Conservation (phyloP, 768 basidiomycete species). For the Boletus insuetus region DNA sequence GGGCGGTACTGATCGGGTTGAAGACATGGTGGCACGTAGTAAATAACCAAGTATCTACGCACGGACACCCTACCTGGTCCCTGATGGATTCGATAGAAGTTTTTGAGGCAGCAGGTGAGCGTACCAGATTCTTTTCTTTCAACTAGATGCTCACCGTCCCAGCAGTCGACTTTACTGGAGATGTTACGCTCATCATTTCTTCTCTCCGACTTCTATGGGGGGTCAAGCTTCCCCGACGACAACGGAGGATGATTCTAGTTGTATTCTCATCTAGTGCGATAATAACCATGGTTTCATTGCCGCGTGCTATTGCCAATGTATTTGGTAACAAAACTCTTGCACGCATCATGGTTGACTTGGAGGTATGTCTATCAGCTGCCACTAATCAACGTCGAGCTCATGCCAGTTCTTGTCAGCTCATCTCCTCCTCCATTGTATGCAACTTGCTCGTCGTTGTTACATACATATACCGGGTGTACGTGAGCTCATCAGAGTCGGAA, state of each 20-base stretch:
- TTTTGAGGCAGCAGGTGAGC: conserved; percentile 7
- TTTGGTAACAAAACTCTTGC: not conserved
- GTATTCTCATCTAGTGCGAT: conserved; percentile 11
- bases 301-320: not conserved
- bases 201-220: conserved; percentile 14
- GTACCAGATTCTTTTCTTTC: not conserved
- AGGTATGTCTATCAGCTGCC: not conserved
- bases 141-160: not conserved
- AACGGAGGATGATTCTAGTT: conserved; percentile 13
- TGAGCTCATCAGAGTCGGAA: not conserved
- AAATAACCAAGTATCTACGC: not conserved
- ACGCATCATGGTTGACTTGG: not conserved
- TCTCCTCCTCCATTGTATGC: not conserved
- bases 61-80: not conserved
- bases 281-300: not conserved
- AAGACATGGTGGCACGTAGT: not conserved
- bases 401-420: not conserved
- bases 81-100: not conserved
- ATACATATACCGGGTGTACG: conserved; percentile 3
- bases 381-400: not conserved
- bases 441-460: conserved; percentile 16
- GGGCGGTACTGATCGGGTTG: not conserved
- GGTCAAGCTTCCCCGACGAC: conserved; percentile 10
- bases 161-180: not conserved
- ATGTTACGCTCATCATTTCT: not conserved